phyloP scores from a whole-genome alignment of 192 early-diverging fungal genomes.

The Coemansia guatemalensis region DNA sequence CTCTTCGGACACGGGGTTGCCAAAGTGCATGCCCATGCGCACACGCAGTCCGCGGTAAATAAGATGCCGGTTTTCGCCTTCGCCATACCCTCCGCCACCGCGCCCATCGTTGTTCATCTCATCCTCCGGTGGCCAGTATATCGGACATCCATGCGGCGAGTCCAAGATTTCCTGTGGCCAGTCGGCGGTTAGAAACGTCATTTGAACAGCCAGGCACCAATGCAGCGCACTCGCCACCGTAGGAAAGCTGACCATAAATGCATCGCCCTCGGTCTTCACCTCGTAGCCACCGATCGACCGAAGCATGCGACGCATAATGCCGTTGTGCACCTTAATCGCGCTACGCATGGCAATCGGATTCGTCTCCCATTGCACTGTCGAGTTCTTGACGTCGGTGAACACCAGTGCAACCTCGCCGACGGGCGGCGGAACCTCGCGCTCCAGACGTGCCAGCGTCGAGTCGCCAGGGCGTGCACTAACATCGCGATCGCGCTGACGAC shows the following conservation, averaged over 20 bases:
- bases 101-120: conserved; percentile 19
- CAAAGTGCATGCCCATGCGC: conserved; percentile 94
- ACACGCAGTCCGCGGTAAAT: conserved; percentile 87
- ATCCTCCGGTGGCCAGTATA: conserved; percentile 60
- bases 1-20: conserved; percentile 79
- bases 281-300: conserved; percentile 87
- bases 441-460: conserved; percentile 62
- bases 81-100: conserved; percentile 16
- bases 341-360: conserved; percentile 78
- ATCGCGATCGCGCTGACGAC: conserved; percentile 46
- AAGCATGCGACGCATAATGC: conserved; percentile 77
- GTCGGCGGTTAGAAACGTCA: conserved; percentile 74
- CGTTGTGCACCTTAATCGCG: conserved; percentile 85
- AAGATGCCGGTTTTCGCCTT: conserved; percentile 42
- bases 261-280: conserved; percentile 95
- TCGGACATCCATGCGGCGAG: conserved; percentile 70
- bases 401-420: conserved; percentile 80
- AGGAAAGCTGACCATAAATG: conserved; percentile 91
- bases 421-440: conserved; percentile 81
- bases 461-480: conserved; percentile 49
- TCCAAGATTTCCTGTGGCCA: conserved; percentile 87
- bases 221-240: conserved; percentile 75
- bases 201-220: conserved; percentile 87
- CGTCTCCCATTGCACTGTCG: conserved; percentile 90
- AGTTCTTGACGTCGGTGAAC: conserved; percentile 95